Evolutionary conservation across 1,284 basidiomycete species (phyloP), one percentile per base, ranked within the genome.

Genomic region (Pseudozyma hubeiensis): DNA sequence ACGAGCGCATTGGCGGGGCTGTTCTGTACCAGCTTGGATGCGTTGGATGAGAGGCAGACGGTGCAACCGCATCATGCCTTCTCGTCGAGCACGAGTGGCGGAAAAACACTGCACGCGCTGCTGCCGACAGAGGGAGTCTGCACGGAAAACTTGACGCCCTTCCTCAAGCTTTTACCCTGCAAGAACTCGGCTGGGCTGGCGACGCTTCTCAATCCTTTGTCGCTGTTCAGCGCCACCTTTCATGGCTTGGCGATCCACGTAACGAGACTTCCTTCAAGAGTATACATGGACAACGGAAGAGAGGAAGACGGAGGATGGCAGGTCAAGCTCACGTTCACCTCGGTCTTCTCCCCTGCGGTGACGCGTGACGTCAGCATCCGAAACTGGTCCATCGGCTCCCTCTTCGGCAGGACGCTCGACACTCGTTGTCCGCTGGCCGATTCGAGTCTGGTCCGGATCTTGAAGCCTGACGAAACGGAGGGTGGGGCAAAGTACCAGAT

Each of bases 121-220:
- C 43, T 79, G 33, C 55, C 81, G 30, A 69, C 63, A 39, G 68
- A 79, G 60, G 51, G 63, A 52, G 62, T 82, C 41, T 99, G 96
- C 83, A 99, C 96, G 3, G 97, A 99, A 83, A 98, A 98, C 84
- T 86, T 99, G 7, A 96, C 95, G 0, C 96, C 97, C 0, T 95
- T 98, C 85, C 88, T 98, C 59, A 94, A 95, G 81, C 90, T 98
- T 7, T 87, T 99, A 3, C 96, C 97, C 0, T 98, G 95, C 87
- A 93, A 96, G 83, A 86, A 88, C n/a, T 31, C 53, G 31, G 93
- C 93, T 0, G 96, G 96, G 10, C 88, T 98, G n/a, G 92, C 93
- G 0, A 87, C 86, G 8, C 87, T 98, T 3, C 87, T 98, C 43
- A 92, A 95, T 78, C 91, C 94, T 0, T 93, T 97, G 75, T 88